A percentile compares a stretch with the other conserved stretches of the same genome.
phyloP scores from a whole-genome alignment of 306 rosid genomes.

The Rosa persica region DNA sequence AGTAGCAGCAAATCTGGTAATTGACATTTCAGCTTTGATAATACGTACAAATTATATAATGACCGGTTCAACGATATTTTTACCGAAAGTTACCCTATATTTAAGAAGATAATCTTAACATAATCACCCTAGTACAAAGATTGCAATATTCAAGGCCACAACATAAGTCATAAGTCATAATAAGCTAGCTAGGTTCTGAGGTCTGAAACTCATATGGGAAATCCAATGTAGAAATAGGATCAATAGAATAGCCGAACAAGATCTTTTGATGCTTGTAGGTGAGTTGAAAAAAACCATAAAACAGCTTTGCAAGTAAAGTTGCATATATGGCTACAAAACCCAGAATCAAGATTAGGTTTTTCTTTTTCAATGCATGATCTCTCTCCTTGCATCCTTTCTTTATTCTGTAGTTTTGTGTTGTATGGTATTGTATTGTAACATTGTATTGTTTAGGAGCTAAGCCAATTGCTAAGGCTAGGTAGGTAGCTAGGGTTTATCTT shows the following conservation, averaged over 20 bases:
- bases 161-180: not conserved
- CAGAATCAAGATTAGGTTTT: slow-evolving; percentile 10
- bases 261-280: not conserved
- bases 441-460: not conserved
- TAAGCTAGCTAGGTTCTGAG: not conserved
- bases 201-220: slow-evolving; percentile 1
- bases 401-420: not conserved
- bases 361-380: slow-evolving; percentile 20
- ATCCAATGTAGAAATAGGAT: slow-evolving; percentile 24
- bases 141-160: not conserved
- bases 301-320: slow-evolving; percentile 40
- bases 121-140: not conserved
- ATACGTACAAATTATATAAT: too few species aligned
- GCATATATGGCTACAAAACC: slow-evolving; percentile 1
- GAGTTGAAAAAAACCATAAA: slow-evolving; percentile 18
- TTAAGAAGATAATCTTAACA: not conserved
- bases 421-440: not conserved
- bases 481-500: slow-evolving; percentile 3
- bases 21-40: not conserved
- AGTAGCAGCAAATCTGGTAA: slow-evolving; percentile 7
- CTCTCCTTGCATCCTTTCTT: not conserved
- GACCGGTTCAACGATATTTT: not conserved
- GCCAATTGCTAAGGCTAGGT: not conserved
- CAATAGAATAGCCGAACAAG: slow-evolving; percentile 20
- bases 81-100: not conserved